Base-by-base conservation (phyloP, 352 stramenopile genomes). In the Aphanomyces stellatus region DNA sequence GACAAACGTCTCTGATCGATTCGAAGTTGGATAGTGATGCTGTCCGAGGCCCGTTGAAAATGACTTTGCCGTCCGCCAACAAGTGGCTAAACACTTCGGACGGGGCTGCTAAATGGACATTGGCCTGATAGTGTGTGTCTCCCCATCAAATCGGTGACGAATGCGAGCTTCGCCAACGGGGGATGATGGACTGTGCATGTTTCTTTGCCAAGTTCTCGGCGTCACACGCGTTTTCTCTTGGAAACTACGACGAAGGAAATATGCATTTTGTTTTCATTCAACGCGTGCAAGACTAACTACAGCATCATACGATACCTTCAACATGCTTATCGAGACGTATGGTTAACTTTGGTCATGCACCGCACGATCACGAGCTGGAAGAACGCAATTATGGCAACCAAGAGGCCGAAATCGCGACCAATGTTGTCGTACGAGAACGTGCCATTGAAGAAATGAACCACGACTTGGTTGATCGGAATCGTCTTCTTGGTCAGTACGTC, bases 71-170 rank as follows among this genome's bases (percentile, higher is more conserved):
- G 35, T 87, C 71, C 68, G 79, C 77, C n/a, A 96, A 62, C 24
- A 96, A 96, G n/a, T 93, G 69, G n/a, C 75, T 75, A 33, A 87
- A 88, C 13, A 87, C 86, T 73, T 96, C 88, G 8, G 88, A 87
- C 13, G 75, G 48, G 88, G 87, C 72, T 57, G 40, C 30, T 74
- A 51, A 13, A 77, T 42, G 8, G 72, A 31, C 27, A 70, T 49
- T n/a, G n/a, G n/a, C n/a, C n/a, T n/a, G n/a, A n/a, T n/a, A n/a
- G n/a, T n/a, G n/a, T n/a, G n/a, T n/a, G n/a, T n/a, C n/a, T n/a
- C 27, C 3, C 17, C 17, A 33, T 61, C 13, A 17, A 43, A 43
- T 43, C 17, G 37, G 37, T 43, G 17, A n/a, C n/a, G n/a, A n/a
- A n/a, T n/a, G n/a, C n/a, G n/a, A n/a, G n/a, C n/a, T n/a, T n/a